A percentile compares a stretch with the other conserved stretches of the same genome.
These are phyloP conservation scores for Rhynchospora pubera DNA, from an alignment of 176 grass and related monocot genomes.

Conservation along the genomic window DNA sequence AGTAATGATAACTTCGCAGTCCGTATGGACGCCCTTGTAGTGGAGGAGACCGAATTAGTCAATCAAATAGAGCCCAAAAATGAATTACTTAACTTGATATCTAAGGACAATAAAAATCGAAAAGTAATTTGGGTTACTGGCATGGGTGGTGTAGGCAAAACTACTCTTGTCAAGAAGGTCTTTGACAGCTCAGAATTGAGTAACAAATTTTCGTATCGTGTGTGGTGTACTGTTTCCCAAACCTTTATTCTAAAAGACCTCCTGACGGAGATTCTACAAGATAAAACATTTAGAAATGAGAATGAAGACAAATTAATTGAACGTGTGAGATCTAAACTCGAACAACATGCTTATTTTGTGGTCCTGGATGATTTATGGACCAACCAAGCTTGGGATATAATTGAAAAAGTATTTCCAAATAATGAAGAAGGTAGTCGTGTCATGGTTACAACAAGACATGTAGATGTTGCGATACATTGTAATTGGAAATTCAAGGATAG, in stretches of 20 bases:
- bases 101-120: background rate
- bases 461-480: background rate
- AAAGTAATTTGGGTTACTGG: slow-evolving; percentile 25
- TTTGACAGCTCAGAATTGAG: slow-evolving; percentile 13
- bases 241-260: slow-evolving; percentile 19
- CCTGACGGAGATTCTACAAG: slow-evolving; percentile 9
- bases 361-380: slow-evolving; percentile 22
- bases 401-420: background rate
- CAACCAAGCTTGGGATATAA: background rate
- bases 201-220: slow-evolving; percentile 10
- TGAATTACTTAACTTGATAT: slow-evolving; percentile 2
- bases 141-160: slow-evolving; percentile 40
- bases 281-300: no score
- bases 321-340: background rate
- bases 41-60: slow-evolving; percentile 21
- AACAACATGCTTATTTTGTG: background rate
- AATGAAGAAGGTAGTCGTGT: slow-evolving; percentile 1
- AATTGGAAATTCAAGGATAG: background rate
- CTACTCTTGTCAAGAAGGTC: slow-evolving; percentile 23
- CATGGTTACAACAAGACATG: background rate
- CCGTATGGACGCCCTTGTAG: background rate
- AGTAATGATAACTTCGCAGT: slow-evolving; percentile 3
- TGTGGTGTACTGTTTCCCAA: slow-evolving; percentile 31
- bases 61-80: background rate
- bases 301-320: background rate